Evolutionary conservation across 331 rosid species (phyloP).

Genomic region (Dryas integrifolia): DNA sequence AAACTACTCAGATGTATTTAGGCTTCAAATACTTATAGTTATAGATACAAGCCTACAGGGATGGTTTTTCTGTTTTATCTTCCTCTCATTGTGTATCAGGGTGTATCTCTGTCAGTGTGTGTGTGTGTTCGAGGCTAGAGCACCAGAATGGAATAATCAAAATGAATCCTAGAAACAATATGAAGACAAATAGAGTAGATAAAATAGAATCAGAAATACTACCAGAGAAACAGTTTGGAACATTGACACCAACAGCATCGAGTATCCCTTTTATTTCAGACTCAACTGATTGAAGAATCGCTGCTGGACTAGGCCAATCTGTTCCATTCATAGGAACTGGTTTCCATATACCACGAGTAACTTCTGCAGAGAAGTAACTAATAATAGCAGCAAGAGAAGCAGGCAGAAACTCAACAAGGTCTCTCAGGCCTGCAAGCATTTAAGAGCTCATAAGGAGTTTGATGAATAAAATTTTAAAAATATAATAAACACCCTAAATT

Average conservation of each 20-base stretch:
- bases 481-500: slow-evolving; percentile 6
- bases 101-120: not conserved
- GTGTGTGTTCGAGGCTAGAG: not conserved
- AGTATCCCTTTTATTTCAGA: slow-evolving; percentile 63
- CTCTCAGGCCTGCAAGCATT: slow-evolving; percentile 65
- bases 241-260: slow-evolving; percentile 57
- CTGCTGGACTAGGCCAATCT: slow-evolving; percentile 92
- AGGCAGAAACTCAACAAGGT: slow-evolving; percentile 77
- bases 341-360: slow-evolving; percentile 81
- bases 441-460: slow-evolving; percentile 26
- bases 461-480: slow-evolving; percentile 21
- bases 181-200: not conserved
- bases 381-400: slow-evolving; percentile 70
- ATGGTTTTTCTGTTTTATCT: not conserved
- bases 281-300: slow-evolving; percentile 52
- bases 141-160: not conserved
- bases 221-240: slow-evolving; percentile 59
- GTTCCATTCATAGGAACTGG: slow-evolving; percentile 77
- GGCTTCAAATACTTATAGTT: not conserved
- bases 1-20: not conserved
- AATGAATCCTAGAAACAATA: not conserved
- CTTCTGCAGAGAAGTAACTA: slow-evolving; percentile 78
- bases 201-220: slow-evolving; percentile 10
- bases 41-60: no score
- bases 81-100: not conserved